Percentiles rank a stretch among this genome's conserved stretches.
Evolutionary conservation across 225 moss, liverwort and hornwort species (phyloP).

Genomic region (Sphagnum tenellum): DNA sequence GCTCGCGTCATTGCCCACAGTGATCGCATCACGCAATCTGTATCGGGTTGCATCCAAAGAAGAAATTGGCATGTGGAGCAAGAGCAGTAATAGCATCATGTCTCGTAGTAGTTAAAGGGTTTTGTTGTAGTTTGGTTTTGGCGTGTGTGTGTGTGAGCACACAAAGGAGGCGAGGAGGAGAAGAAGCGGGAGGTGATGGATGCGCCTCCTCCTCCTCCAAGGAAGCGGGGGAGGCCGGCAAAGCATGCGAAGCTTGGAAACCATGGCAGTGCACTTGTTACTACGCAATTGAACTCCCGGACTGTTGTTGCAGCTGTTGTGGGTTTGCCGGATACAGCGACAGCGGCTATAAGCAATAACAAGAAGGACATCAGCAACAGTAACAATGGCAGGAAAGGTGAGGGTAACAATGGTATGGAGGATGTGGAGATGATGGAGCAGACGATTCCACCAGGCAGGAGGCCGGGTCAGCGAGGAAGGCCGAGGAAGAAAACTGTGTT

Average conservation of each 20-base stretch:
- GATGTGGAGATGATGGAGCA: slow-evolving; percentile 83
- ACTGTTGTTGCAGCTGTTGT: slow-evolving; percentile 13
- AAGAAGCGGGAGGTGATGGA: slow-evolving; percentile 48
- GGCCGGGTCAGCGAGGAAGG: slow-evolving; percentile 32
- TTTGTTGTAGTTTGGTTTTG: too few relatives aligned
- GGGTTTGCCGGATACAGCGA: slow-evolving; percentile 10
- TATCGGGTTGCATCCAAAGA: too few relatives aligned
- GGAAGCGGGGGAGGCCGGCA: slow-evolving; percentile 89
- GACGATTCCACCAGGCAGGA: slow-evolving; percentile 32
- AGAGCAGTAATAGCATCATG: too few relatives aligned
- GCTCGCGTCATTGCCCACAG: too few relatives aligned
- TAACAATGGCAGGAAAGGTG: slow-evolving; percentile 1
- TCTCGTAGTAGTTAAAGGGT: too few relatives aligned
- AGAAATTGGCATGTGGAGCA: too few relatives aligned
- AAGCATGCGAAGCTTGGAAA: slow-evolving; percentile 73
- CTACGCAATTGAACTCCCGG: slow-evolving; percentile 9
- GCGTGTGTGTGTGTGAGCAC: too few relatives aligned
- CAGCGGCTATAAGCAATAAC: slow-evolving; percentile 3
- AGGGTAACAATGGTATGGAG: slow-evolving; percentile 9
- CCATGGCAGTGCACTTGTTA: slow-evolving; percentile 4
- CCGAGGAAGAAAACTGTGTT: slow-evolving; percentile 11
- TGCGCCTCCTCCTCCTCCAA: slow-evolving; percentile 70
- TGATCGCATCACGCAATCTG: too few relatives aligned
- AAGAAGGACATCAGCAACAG: slow-evolving; percentile 13
- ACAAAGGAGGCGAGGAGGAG: background rate